Conservation (phyloP, 2,329 filamentous ascomycete species). For the Verticillium albo-atrum region DNA sequence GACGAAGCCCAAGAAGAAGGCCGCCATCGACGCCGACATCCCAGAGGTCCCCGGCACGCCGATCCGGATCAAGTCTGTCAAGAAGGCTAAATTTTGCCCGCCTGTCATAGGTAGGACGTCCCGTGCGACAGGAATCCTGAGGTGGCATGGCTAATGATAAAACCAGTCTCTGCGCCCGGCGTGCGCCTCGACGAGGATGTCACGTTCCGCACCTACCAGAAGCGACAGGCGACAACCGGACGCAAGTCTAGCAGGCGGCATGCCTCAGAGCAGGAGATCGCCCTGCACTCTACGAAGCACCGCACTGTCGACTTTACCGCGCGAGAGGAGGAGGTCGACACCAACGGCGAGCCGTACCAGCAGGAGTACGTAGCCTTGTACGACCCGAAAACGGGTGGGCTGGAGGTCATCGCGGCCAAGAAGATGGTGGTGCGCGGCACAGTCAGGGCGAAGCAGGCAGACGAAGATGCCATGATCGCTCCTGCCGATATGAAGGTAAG, state of each 20-base stretch:
- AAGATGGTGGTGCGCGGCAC: slow-evolving; percentile 58
- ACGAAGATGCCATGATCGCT: slow-evolving; percentile 38
- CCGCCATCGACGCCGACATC: slow-evolving; percentile 33
- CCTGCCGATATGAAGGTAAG: slow-evolving; percentile 13
- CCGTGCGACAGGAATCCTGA: neutral
- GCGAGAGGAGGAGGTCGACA: slow-evolving; percentile 37
- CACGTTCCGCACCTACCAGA: slow-evolving; percentile 46
- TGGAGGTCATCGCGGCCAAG: slow-evolving; percentile 59
- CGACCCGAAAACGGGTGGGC: slow-evolving; percentile 53
- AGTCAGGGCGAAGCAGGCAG: slow-evolving; percentile 50
- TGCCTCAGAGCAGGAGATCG: slow-evolving; percentile 38
- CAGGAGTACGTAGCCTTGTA: slow-evolving; percentile 61
- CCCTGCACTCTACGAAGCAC: slow-evolving; percentile 55
- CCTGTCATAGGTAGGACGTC: slow-evolving; percentile 46
- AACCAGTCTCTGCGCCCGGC: slow-evolving; percentile 23
- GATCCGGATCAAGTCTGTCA: slow-evolving; percentile 42
- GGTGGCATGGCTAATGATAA: neutral
- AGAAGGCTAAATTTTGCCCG: slow-evolving; percentile 40
- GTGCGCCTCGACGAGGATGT: slow-evolving; percentile 28
- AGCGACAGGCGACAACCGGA: slow-evolving; percentile 29
- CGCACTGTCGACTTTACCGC: slow-evolving; percentile 56
- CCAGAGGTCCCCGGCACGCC: slow-evolving; percentile 24
- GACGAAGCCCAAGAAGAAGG: slow-evolving; percentile 46
- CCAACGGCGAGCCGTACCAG: slow-evolving; percentile 20
- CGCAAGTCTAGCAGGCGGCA: slow-evolving; percentile 34